Evolutionary conservation across 1,284 basidiomycete species (phyloP).

Genomic region (Mycosarcoma mackinlayi): DNA sequence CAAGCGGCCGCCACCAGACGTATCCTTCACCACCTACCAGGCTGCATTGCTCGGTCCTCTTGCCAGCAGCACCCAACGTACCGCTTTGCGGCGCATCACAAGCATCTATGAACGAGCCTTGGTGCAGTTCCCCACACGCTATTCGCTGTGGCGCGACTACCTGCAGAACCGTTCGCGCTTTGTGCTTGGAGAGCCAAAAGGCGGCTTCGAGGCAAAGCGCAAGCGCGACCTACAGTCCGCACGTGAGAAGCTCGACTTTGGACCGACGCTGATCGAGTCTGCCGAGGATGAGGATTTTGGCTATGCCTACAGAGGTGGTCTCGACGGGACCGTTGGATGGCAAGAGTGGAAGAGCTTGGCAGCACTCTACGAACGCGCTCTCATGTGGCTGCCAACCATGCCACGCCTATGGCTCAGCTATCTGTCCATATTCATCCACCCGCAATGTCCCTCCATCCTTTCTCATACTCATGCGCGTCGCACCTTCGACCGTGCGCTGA

Average conservation of each 20-base stretch:
- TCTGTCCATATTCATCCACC: slow-evolving; percentile 88
- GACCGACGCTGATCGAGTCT: slow-evolving; percentile 60
- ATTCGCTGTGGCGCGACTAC: slow-evolving; percentile 96
- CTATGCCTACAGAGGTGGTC: slow-evolving; percentile 78
- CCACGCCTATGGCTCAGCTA: slow-evolving; percentile 95
- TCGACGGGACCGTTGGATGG: slow-evolving; percentile 89
- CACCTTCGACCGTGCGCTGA: slow-evolving; percentile 93
- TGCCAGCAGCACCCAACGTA: slow-evolving; percentile 77
- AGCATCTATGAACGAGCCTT: slow-evolving; percentile 94
- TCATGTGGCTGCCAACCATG: slow-evolving; percentile 94
- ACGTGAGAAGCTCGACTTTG: slow-evolving; percentile 74
- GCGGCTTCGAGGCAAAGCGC: slow-evolving; percentile 66
- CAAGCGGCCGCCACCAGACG: slow-evolving; percentile 69
- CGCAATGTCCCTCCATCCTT: slow-evolving; percentile 84
- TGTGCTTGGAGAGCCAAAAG: slow-evolving; percentile 79
- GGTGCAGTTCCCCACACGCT: slow-evolving; percentile 85
- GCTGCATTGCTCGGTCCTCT: slow-evolving; percentile 72
- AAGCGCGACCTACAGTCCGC: slow-evolving; percentile 69
- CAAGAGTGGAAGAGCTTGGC: slow-evolving; percentile 92
- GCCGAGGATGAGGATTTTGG: slow-evolving; percentile 76
- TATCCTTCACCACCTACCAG: slow-evolving; percentile 69
- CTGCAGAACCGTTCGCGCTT: slow-evolving; percentile 84
- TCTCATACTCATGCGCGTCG: slow-evolving; percentile 89
- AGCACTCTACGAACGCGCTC: slow-evolving; percentile 87
- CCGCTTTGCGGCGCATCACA: slow-evolving; percentile 82